Percentiles rank a stretch among this genome's conserved stretches.
Conservation (phyloP, 225 moss, liverwort and hornwort genomes). For the Polytrichum commune region DNA sequence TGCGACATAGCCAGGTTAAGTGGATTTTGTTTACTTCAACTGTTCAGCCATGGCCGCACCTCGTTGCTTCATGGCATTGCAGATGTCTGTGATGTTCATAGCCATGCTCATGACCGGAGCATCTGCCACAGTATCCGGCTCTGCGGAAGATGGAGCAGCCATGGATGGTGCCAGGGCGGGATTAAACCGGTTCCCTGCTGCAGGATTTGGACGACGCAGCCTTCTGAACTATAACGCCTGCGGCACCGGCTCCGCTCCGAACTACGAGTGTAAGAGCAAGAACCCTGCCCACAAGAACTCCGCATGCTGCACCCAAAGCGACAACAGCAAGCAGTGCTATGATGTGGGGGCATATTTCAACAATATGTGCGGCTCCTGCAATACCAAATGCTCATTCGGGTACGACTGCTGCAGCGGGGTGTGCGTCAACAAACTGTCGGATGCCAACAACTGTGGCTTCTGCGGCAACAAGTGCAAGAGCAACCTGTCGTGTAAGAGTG, state of each 20-base stretch:
- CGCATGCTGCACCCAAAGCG: not conserved
- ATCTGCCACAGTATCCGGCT: no score
- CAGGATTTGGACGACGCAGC: constrained; percentile 1
- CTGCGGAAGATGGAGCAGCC: no score
- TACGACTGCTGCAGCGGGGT: constrained; percentile 8
- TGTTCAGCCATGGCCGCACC: no score
- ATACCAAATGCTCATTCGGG: not conserved
- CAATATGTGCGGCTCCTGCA: constrained; percentile 21
- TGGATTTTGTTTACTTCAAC: no score
- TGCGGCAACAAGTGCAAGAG: constrained; percentile 3
- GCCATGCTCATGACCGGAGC: no score
- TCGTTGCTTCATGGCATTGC: no score
- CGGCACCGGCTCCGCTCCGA: not conserved
- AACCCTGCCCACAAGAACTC: not conserved
- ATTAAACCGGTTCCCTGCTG: constrained; percentile 1
- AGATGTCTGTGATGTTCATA: no score
- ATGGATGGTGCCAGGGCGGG: not conserved
- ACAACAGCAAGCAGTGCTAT: not conserved
- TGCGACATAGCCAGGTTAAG: no score
- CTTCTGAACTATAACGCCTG: constrained; percentile 1
- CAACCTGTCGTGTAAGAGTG: not conserved
- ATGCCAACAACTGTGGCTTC: constrained; percentile 13
- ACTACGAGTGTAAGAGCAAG: not conserved
- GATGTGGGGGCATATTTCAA: not conserved
- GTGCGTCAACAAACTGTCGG: not conserved